Percentiles rank a stretch among this genome's conserved stretches.
phyloP scores from a whole-genome alignment of 108 stramenopile genomes.

The Pseudonitzschia pungens region DNA sequence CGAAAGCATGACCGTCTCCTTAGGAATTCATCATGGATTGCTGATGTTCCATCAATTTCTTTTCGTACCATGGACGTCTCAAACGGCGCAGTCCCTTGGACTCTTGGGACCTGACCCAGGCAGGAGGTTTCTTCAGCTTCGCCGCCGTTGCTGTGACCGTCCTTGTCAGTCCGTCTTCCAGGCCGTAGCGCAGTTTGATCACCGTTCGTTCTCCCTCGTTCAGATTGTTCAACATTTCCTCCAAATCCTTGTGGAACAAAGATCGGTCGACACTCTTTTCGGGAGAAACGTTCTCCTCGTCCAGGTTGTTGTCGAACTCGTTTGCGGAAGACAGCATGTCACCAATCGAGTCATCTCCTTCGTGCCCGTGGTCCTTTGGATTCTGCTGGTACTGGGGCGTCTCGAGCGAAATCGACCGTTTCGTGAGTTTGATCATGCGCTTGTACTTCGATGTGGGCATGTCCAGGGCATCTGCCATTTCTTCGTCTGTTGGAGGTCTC shows the following conservation, averaged over 20 bases:
- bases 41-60: constrained; percentile 83
- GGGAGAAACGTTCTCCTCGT: constrained; percentile 36
- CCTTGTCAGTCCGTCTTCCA: constrained; percentile 82
- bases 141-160: constrained; percentile 85
- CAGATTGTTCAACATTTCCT: constrained; percentile 80
- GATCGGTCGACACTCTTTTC: constrained; percentile 71
- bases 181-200: constrained; percentile 74
- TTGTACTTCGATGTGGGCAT: constrained; percentile 81
- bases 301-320: constrained; percentile 5
- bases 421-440: constrained; percentile 77
- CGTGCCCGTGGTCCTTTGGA: constrained; percentile 81
- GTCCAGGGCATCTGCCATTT: constrained; percentile 83
- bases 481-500: constrained; percentile 86
- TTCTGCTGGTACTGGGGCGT: constrained; percentile 78
- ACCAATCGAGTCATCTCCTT: constrained; percentile 70
- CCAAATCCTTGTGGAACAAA: constrained; percentile 76
- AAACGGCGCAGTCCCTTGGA: constrained; percentile 83
- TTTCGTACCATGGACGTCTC: constrained; percentile 90
- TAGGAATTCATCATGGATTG: constrained; percentile 44
- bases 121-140: constrained; percentile 72
- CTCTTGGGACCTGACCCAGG: constrained; percentile 89
- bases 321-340: constrained; percentile 54
- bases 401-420: constrained; percentile 81
- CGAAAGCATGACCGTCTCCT: neutral
- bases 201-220: constrained; percentile 75